Conservation (phyloP, 768 basidiomycete species). For the Russula compacta region DNA sequence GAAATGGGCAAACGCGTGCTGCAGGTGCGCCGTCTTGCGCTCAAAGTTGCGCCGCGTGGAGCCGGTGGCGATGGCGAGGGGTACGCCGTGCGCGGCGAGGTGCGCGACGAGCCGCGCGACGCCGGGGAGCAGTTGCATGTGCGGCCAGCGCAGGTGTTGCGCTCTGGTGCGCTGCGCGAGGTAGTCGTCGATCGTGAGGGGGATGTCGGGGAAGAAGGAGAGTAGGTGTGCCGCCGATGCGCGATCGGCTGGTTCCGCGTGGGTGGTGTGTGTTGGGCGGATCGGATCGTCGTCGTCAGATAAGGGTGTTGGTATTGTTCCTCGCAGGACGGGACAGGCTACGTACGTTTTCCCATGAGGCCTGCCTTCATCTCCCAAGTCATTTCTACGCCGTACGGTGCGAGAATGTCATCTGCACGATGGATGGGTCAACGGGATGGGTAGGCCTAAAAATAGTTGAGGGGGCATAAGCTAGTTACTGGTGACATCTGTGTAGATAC, state of each 20-base stretch:
- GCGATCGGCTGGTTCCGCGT: constrained; percentile 42
- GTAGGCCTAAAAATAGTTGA: neutral
- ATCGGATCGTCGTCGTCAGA: neutral
- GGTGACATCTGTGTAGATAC: constrained; percentile 68
- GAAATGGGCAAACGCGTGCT: constrained; percentile 52
- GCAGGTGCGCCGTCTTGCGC: constrained; percentile 57
- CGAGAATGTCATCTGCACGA: constrained; percentile 58
- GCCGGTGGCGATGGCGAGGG: constrained; percentile 77
- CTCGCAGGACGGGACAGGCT: neutral
- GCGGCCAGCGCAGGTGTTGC: constrained; percentile 62
- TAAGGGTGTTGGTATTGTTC: neutral
- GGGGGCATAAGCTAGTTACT: constrained; percentile 37
- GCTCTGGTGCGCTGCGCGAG: constrained; percentile 43
- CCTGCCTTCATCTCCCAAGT: constrained; percentile 88
- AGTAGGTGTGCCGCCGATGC: constrained; percentile 59
- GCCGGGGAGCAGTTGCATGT: constrained; percentile 66
- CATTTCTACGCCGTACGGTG: constrained; percentile 63
- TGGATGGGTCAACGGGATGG: constrained; percentile 1
- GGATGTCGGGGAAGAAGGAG: constrained; percentile 67
- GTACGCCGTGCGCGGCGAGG: constrained; percentile 55
- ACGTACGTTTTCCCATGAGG: constrained; percentile 76
- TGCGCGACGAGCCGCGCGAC: constrained; percentile 59
- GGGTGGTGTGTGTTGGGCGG: too few species aligned
- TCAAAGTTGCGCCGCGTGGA: constrained; percentile 55
- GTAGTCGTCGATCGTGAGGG: constrained; percentile 54